These are phyloP conservation scores for Helminthosporium solani DNA, from an alignment of 2,329 filamentous ascomycete genomes.

Conservation along the genomic window DNA sequence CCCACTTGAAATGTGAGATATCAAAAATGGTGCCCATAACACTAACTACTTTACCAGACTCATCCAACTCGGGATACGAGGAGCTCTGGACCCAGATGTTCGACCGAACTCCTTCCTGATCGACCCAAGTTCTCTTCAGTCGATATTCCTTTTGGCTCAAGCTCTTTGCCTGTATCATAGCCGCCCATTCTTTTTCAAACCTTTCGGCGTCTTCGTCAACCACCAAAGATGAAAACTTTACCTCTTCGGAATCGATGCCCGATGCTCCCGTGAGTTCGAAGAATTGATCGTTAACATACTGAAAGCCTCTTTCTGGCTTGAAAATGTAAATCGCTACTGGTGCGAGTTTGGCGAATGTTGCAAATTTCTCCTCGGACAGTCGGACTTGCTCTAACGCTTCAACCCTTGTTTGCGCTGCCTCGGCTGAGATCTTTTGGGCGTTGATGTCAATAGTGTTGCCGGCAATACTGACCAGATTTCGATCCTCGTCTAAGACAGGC, in stretches of 20 bases:
- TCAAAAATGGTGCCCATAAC: slow-evolving; percentile 41
- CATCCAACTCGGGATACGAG: slow-evolving; percentile 25
- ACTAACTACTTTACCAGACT: slow-evolving; percentile 25
- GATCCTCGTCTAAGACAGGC: slow-evolving; percentile 29
- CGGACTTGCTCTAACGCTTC: slow-evolving; percentile 29
- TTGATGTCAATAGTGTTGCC: slow-evolving; percentile 37
- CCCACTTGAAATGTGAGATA: slow-evolving; percentile 42
- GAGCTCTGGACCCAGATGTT: slow-evolving; percentile 32
- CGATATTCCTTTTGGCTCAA: slow-evolving; percentile 23
- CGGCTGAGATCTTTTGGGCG: slow-evolving; percentile 32
- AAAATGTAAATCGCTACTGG: slow-evolving; percentile 31
- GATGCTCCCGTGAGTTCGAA: slow-evolving; percentile 27
- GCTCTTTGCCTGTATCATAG: slow-evolving; percentile 17
- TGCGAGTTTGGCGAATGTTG: slow-evolving; percentile 26
- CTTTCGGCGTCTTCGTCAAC: slow-evolving; percentile 21
- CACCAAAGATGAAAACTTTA: slow-evolving; percentile 22
- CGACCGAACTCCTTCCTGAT: slow-evolving; percentile 24
- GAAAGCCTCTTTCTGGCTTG: slow-evolving; percentile 23
- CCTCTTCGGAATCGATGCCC: slow-evolving; percentile 12
- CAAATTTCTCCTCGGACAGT: slow-evolving; percentile 28
- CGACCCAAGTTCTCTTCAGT: slow-evolving; percentile 30
- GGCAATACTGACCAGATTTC: slow-evolving; percentile 29
- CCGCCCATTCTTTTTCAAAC: slow-evolving; percentile 19
- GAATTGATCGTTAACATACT: slow-evolving; percentile 33
- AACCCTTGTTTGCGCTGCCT: slow-evolving; percentile 19